Evolutionary conservation across 2,329 filamentous ascomycete genomes (phyloP).

Genomic region (Penicillium griseofulvum): DNA sequence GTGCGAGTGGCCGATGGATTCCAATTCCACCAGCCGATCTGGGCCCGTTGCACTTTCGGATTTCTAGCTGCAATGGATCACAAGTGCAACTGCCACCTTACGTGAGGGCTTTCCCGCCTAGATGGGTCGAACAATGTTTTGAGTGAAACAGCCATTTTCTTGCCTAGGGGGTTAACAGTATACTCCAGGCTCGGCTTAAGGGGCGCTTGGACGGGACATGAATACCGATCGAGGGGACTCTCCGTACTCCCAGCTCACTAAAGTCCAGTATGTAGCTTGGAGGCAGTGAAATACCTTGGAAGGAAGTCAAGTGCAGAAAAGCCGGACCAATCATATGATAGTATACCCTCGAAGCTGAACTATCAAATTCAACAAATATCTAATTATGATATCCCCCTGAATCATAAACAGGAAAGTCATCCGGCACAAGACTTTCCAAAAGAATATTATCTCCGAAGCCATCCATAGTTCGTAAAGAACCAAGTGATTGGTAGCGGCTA

Average conservation of each 20-base stretch:
- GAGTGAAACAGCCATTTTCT: slow-evolving; percentile 6
- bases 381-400: slow-evolving; percentile 14
- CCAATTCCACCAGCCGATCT: slow-evolving; percentile 4
- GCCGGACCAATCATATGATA: slow-evolving; percentile 13
- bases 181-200: neutral
- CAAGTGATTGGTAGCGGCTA: slow-evolving; percentile 8
- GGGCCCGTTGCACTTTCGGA: neutral
- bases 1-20: slow-evolving; percentile 4
- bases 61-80: slow-evolving; percentile 12
- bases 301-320: slow-evolving; percentile 8
- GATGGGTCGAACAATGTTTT: neutral
- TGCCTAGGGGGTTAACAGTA: too few species aligned
- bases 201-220: slow-evolving; percentile 1
- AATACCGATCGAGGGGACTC: slow-evolving; percentile 6
- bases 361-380: slow-evolving; percentile 14
- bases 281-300: neutral
- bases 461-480: too few species aligned
- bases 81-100: slow-evolving; percentile 18
- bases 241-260: neutral
- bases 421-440: slow-evolving; percentile 2
- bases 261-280: neutral
- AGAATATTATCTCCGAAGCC: neutral
- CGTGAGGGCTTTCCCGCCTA: neutral
- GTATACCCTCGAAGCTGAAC: slow-evolving; percentile 6
- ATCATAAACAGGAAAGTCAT: slow-evolving; percentile 13